These are phyloP conservation scores for Spatholobus suberectus DNA, from an alignment of 306 rosid species.

Conservation along the genomic window DNA sequence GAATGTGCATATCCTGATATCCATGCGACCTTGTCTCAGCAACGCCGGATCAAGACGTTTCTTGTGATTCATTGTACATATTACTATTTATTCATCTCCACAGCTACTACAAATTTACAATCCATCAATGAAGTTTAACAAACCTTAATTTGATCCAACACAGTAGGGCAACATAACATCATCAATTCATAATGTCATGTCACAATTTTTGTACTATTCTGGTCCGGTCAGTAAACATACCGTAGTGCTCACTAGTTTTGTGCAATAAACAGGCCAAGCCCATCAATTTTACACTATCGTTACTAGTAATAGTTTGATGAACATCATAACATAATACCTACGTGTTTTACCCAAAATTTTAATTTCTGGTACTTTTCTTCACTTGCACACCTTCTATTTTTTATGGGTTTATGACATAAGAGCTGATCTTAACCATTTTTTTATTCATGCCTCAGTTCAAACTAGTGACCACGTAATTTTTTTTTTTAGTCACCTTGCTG, in stretches of 20 bases:
- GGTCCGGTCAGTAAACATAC: neutral
- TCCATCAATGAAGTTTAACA: conserved; percentile 60
- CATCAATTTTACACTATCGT: neutral
- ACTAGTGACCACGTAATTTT: too few species aligned
- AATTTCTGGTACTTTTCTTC: neutral
- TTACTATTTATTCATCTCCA: conserved; percentile 59
- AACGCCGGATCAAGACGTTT: conserved; percentile 62
- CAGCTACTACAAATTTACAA: conserved; percentile 60
- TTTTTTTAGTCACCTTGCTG: too few species aligned
- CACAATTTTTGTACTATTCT: neutral
- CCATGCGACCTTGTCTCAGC: conserved; percentile 43
- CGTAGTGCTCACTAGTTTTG: too few species aligned
- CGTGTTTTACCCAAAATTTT: neutral
- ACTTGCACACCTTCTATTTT: neutral
- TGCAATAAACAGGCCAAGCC: neutral
- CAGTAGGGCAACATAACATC: neutral
- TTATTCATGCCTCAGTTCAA: too few species aligned
- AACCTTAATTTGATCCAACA: conserved; percentile 42
- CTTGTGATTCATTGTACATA: conserved; percentile 51
- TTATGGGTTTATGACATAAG: too few species aligned
- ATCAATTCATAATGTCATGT: neutral
- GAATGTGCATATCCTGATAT: neutral
- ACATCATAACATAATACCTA: too few species aligned
- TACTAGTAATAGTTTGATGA: neutral
- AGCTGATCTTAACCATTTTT: too few species aligned